Conservation (phyloP, 768 basidiomycete species). For the Lactarius tabidus region DNA sequence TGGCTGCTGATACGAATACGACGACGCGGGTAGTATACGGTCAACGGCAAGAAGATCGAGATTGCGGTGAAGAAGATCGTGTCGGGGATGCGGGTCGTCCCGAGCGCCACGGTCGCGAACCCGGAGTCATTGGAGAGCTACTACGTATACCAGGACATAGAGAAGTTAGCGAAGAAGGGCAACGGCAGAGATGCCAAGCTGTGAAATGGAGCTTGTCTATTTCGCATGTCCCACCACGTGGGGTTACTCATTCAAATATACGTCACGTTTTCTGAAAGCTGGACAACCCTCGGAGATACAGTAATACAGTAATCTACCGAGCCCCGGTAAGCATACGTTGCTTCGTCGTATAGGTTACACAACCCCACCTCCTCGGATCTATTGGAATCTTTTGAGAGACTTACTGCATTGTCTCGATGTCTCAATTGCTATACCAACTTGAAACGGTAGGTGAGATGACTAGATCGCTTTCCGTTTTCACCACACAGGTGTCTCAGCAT, state of each 20-base stretch:
- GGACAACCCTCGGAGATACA: too few relatives aligned
- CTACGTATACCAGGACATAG: slow-evolving; percentile 57
- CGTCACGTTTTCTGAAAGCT: too few relatives aligned
- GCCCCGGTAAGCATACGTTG: too few relatives aligned
- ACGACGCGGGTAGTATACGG: slow-evolving; percentile 51
- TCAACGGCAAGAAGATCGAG: slow-evolving; percentile 76
- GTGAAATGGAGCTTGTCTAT: neutral
- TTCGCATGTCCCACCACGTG: neutral
- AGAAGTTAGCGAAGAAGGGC: slow-evolving; percentile 29
- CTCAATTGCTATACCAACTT: too few relatives aligned
- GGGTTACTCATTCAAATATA: neutral
- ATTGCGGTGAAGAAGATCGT: slow-evolving; percentile 77
- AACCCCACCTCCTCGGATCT: too few relatives aligned
- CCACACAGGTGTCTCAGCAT: too few relatives aligned
- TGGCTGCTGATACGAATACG: neutral
- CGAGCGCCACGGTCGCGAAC: slow-evolving; percentile 76
- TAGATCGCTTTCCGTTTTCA: too few relatives aligned
- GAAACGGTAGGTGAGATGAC: too few relatives aligned
- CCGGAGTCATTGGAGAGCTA: slow-evolving; percentile 62
- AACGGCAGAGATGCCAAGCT: neutral
- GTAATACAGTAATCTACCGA: too few relatives aligned
- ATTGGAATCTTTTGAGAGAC: too few relatives aligned
- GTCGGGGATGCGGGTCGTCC: slow-evolving; percentile 58
- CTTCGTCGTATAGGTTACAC: too few relatives aligned
- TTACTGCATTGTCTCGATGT: too few relatives aligned